Conservation (phyloP, 2,329 filamentous ascomycete genomes). For the Colletotrichum plurivorum region DNA sequence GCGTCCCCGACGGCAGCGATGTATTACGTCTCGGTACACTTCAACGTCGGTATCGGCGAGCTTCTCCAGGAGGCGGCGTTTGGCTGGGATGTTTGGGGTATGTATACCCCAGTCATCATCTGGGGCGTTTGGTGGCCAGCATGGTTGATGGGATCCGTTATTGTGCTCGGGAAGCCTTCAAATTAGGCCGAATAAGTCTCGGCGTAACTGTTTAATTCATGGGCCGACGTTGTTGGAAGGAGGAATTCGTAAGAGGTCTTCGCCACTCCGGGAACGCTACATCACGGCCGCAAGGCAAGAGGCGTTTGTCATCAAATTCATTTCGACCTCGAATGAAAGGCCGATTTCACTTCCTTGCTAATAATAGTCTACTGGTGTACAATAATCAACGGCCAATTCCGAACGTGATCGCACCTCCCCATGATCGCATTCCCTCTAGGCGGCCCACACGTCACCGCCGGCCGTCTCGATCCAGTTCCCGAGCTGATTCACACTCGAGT, state of each 20-base stretch:
- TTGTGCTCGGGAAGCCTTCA: conserved; percentile 60
- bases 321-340: conserved; percentile 20
- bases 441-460: conserved; percentile 96
- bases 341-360: conserved; percentile 19
- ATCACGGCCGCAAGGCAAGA: not conserved
- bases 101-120: conserved; percentile 91
- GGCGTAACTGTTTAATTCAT: not conserved
- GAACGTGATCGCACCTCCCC: conserved; percentile 7
- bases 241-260: too few species aligned
- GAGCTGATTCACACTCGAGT: conserved; percentile 93
- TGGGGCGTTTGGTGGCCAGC: conserved; percentile 98
- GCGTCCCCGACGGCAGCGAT: conserved; percentile 74
- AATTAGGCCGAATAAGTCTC: not conserved
- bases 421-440: conserved; percentile 59
- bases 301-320: conserved; percentile 34
- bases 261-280: not conserved
- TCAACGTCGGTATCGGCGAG: conserved; percentile 61
- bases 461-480: conserved; percentile 97
- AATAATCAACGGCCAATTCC: conserved; percentile 28
- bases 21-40: conserved; percentile 61
- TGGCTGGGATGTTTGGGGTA: conserved; percentile 89
- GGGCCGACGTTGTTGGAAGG: too few species aligned
- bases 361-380: conserved; percentile 38
- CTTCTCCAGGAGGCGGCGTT: conserved; percentile 83
- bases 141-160: conserved; percentile 78